Evolutionary conservation across 2,329 filamentous ascomycete species (phyloP), one percentile per base, ranked within the genome.

Genomic region (Teratosphaeria pseudoeucalypti): DNA sequence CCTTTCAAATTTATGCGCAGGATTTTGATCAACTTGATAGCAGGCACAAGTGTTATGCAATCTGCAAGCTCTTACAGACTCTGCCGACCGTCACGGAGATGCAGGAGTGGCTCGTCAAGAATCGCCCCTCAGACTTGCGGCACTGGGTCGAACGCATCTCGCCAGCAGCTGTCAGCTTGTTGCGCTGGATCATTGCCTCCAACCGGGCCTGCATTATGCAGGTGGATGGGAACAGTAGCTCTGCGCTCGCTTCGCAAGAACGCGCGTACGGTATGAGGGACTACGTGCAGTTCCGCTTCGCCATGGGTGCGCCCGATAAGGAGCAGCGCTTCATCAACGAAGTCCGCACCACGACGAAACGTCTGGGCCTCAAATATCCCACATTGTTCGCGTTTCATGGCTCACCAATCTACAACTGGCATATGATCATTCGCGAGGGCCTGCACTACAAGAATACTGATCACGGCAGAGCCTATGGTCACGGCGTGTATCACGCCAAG

Each of bases 371-470:
- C 54, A 64, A 73, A 61, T 77, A 83, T 64, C 87, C 88, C 0
- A 92, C 89, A 0, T 72, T 96, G 1, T 90, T 95, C 67, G 90
- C 89, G 0, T 96, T 88, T 86, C 92, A 96, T 71, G 92, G 91
- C 6, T 95, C 89, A 67, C 71, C 76, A 0, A 64, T 95, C 2
- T 64, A 72, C 2, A 96, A 95, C 67, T 96, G 92, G 92, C 92
- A 96, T 72, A 88, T 86, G 66, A 57, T 49, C 34, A 84, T 96
- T 63, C 84, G 91, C 34, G 84, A 87, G 61, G 91, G 92, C 0
- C 77, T 96, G 6, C 83, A 95, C 70, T 96, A 85, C 74, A 81
- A 83, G 4, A 72, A 81, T 0, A 74, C 76, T 0, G 52, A 71
- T 0, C 75, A 92, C 70, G 92, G 91, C 0, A 83, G 92, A 62